Evolutionary conservation across 2,329 filamentous ascomycete species (phyloP), one percentile per base, ranked within the genome.

Genomic region (Eutypella sp.): DNA sequence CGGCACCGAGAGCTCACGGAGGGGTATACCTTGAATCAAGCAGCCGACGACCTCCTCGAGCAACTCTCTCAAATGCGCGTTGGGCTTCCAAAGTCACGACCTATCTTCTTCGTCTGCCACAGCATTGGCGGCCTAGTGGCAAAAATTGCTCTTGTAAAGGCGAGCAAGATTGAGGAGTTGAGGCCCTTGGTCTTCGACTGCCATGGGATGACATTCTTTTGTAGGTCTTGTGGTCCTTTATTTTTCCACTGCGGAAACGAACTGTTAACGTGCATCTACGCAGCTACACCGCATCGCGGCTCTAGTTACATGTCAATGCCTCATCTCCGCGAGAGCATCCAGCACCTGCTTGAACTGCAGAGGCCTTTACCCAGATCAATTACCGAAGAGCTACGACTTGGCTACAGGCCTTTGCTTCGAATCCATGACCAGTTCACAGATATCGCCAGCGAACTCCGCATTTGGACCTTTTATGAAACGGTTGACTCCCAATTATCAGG

Each of bases 401-500:
- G 73, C 9, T 74, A 76, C 48, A 62, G 65, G n/a, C 57, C 69
- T 0, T 61, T 84, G 2, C 58, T 75, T 6, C 67, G 66, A 34
- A 67, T 71, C 40, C 74, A 82, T 16, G 75, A 81, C 3, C 69
- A 72, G 36, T 84, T 84, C 55, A 72, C 72, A 40, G 68, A 75
- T 3, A 71, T 80, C 5, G 73, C 78, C 0, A 74, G 75, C 29
- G 81, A 84, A 46, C 67, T 83, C 42, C 74, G 73, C 6, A 68
- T 84, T 11, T 84, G 80, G 79, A 81, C 79, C 0, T 76, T 83
- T 34, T 79, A 83, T 47, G 81, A 84, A 54, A 84, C 78, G 0
- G 71, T 79, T 7, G 80, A 83, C 57, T 82, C 79, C 1, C 71
- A 73, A 1, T 65, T 83, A 4, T 75, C 75, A 0, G 73, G 73